Conservation (phyloP, 257 asterid species). For the Verbena officinalis region DNA sequence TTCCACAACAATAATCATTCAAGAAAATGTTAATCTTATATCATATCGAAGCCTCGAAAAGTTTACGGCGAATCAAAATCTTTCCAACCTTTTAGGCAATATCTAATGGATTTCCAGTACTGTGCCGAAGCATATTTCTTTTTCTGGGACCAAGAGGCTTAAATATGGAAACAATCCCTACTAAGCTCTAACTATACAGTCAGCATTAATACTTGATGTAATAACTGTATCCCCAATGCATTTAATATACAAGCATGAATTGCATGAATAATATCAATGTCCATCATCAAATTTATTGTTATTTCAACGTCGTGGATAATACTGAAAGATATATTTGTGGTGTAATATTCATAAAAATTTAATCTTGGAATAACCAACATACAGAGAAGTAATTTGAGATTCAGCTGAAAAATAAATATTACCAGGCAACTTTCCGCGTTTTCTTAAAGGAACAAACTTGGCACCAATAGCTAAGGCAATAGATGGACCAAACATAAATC, state of each 20-base stretch:
- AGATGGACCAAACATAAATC: slow-evolving; percentile 81
- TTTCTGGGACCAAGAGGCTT: neutral
- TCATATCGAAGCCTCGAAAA: too few relatives aligned
- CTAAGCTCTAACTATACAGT: neutral
- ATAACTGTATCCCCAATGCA: too few relatives aligned
- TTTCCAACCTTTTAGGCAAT: too few relatives aligned
- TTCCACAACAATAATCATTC: neutral
- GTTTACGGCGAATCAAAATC: too few relatives aligned
- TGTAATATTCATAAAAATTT: too few relatives aligned
- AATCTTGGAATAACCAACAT: too few relatives aligned
- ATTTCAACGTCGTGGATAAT: neutral
- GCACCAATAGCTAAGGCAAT: slow-evolving; percentile 85
- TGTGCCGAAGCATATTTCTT: too few relatives aligned
- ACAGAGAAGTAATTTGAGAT: neutral
- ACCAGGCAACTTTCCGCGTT: slow-evolving; percentile 85
- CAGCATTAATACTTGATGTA: neutral
- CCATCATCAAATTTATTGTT: neutral
- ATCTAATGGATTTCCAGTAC: too few relatives aligned
- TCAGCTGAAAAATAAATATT: neutral
- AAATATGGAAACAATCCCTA: neutral
- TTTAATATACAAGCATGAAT: neutral
- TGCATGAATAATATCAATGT: neutral
- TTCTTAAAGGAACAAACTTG: slow-evolving; percentile 75
- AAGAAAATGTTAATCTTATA: too few relatives aligned
- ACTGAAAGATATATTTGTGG: too few relatives aligned